Base-by-base conservation (phyloP, 352 stramenopile species). In the Phytophthora meadii region DNA sequence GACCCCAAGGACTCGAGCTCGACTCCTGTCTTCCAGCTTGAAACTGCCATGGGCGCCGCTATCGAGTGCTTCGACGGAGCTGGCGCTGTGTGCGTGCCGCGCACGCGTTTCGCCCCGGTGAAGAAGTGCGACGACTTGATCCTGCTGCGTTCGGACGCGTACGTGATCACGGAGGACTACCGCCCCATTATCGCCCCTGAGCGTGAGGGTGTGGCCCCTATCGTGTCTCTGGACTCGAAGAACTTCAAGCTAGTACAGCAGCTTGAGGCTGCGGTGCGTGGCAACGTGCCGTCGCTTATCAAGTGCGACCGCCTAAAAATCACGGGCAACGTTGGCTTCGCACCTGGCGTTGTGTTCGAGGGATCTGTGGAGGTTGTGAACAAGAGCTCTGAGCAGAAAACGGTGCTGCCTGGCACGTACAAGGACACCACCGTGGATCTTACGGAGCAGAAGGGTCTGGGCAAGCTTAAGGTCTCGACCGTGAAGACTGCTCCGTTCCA, bases 221-320 rank as follows among this genome's bases (percentile, higher is more conserved):
- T 98, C 27, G 94, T 99, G 39, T 73, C 77, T 12, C 82, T 99
- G 25, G 97, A 99, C 73, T 89, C 84, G 49, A 99, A 99, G 82
- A 97, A 98, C 55, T 99, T 98, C 85, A 99, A 99, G 82, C 76
- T 99, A 25, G 97, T 99, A 60, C 94, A 98, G 76, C 90, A 98
- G 60, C 86, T 99, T 2, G 97, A 99, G 75, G 95, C 92, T 25
- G 87, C 96, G 17, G 96, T 98, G 28, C 77, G 79, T 44, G 84
- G 89, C 52, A 98, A 98, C 54, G 91, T 98, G 61, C 97, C 97
- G 36, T 99, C 96, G 61, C 87, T 99, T 22, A 89, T 99, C 64
- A 90, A 93, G 44, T 99, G 96, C 67, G 88, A 97, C 51, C 89
- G 94, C 53, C 76, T 99, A n/a, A 99, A 96, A 53, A 87, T 99